phyloP scores from a whole-genome alignment of 805 yeast genomes.

The Lipomyces sp. region DNA sequence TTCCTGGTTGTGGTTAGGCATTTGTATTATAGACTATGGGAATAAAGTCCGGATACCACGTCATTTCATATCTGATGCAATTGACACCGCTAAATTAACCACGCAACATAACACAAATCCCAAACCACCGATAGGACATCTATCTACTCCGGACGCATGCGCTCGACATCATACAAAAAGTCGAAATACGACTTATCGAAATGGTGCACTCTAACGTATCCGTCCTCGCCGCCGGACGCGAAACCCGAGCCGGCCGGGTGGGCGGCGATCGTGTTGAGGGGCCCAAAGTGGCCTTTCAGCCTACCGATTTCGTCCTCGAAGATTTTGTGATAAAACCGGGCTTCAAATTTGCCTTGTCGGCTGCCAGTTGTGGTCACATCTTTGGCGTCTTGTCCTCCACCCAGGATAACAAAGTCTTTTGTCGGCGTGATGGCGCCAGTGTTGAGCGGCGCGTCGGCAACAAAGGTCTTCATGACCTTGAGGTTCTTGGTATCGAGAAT shows the following conservation, averaged over 20 bases:
- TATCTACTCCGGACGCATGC: slow-evolving; percentile 29
- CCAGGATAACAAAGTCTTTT: slow-evolving; percentile 88
- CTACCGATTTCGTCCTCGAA: slow-evolving; percentile 96
- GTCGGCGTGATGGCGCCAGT: slow-evolving; percentile 92
- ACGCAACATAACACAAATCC: not conserved
- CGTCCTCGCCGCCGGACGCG: slow-evolving; percentile 99
- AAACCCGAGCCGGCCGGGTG: slow-evolving; percentile 93
- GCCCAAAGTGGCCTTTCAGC: slow-evolving; percentile 99
- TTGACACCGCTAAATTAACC: not conserved
- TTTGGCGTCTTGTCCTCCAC: slow-evolving; percentile 99
- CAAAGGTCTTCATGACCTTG: slow-evolving; percentile 70
- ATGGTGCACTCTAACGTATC: slow-evolving; percentile 90
- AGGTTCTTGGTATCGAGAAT: slow-evolving; percentile 79
- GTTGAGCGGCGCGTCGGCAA: slow-evolving; percentile 92
- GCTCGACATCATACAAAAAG: slow-evolving; percentile 50
- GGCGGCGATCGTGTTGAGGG: slow-evolving; percentile 88
- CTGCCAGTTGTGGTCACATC: slow-evolving; percentile 97
- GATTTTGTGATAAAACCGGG: slow-evolving; percentile 92
- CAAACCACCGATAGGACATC: slow-evolving; percentile 12
- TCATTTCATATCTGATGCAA: not conserved
- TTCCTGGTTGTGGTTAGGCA: not conserved
- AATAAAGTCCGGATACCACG: not conserved
- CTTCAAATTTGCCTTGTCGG: slow-evolving; percentile 94
- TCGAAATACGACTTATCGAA: slow-evolving; percentile 93
- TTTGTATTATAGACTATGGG: not conserved